phyloP scores from a whole-genome alignment of 2,329 filamentous ascomycete genomes.

The Cladorrhinum sp. region DNA sequence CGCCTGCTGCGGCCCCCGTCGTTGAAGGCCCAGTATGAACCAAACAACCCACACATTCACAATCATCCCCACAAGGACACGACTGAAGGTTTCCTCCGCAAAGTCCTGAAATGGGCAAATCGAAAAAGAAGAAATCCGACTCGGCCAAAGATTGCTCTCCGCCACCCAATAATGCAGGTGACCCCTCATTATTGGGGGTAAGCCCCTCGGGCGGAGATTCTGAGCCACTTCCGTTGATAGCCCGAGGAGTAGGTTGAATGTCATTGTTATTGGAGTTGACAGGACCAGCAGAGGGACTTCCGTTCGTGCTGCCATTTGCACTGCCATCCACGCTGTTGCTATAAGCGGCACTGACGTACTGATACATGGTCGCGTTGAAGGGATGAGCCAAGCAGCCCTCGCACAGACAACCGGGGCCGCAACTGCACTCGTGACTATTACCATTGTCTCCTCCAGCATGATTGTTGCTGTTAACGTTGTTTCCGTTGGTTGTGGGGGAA shows the following conservation, averaged over 20 bases:
- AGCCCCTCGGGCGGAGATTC: conserved; percentile 39
- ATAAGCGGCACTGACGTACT: conserved; percentile 38
- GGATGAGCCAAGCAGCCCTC: conserved; percentile 66
- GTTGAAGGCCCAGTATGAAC: conserved; percentile 39
- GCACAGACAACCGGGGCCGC: conserved; percentile 64
- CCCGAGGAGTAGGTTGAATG: neutral
- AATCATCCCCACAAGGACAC: conserved; percentile 59
- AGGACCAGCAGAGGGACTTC: conserved; percentile 12
- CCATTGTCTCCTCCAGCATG: conserved; percentile 5
- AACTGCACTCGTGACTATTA: conserved; percentile 52
- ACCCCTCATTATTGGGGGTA: conserved; percentile 45
- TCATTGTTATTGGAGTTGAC: conserved; percentile 18
- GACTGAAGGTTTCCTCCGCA: conserved; percentile 49
- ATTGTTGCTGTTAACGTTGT: neutral
- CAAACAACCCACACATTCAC: conserved; percentile 55
- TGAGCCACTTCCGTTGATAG: conserved; percentile 5
- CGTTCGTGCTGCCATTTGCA: conserved; percentile 16
- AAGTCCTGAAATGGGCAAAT: conserved; percentile 46
- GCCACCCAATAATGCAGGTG: conserved; percentile 33
- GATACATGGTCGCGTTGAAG: conserved; percentile 55
- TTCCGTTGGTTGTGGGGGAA: conserved; percentile 12
- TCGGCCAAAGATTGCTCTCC: conserved; percentile 49
- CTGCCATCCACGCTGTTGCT: conserved; percentile 1
- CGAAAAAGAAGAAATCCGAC: conserved; percentile 59
- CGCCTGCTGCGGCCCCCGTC: neutral